Evolutionary conservation across 2,329 filamentous ascomycete genomes (phyloP).

Genomic region (Penicillium sp.): DNA sequence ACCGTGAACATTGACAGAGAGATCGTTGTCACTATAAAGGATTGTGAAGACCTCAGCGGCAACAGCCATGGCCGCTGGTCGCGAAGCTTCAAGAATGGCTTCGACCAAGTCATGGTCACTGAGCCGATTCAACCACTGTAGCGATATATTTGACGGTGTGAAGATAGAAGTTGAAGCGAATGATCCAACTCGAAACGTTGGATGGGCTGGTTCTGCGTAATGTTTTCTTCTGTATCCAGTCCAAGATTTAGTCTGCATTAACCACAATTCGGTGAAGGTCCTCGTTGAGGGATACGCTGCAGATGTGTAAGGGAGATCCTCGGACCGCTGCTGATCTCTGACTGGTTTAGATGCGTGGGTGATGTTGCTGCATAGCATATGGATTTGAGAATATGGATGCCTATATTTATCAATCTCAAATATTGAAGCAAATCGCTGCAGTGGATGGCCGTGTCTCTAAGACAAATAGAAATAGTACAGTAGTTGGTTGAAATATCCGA

Average conservation of each 20-base stretch:
- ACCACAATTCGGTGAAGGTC: background rate
- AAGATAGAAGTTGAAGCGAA: background rate
- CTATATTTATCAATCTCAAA: background rate
- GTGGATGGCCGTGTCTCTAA: background rate
- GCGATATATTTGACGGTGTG: background rate
- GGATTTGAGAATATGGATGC: background rate
- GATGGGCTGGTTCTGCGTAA: background rate
- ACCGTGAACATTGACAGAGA: conserved; percentile 15
- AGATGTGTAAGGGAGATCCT: background rate
- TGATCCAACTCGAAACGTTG: background rate
- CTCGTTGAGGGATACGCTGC: background rate
- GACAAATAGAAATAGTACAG: background rate
- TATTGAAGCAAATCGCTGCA: background rate
- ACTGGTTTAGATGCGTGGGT: background rate
- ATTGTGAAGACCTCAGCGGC: conserved; percentile 47
- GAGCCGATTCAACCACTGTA: background rate
- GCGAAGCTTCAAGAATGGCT: conserved; percentile 4
- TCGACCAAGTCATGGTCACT: conserved; percentile 5
- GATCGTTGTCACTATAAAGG: conserved; percentile 51
- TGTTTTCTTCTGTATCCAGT: background rate
- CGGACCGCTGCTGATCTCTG: background rate
- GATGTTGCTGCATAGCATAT: background rate
- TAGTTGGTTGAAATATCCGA: no score
- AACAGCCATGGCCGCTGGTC: conserved; percentile 21
- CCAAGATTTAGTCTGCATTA: background rate